Conservation (phyloP, 345 rosid genomes). For the Trapa incisa region DNA sequence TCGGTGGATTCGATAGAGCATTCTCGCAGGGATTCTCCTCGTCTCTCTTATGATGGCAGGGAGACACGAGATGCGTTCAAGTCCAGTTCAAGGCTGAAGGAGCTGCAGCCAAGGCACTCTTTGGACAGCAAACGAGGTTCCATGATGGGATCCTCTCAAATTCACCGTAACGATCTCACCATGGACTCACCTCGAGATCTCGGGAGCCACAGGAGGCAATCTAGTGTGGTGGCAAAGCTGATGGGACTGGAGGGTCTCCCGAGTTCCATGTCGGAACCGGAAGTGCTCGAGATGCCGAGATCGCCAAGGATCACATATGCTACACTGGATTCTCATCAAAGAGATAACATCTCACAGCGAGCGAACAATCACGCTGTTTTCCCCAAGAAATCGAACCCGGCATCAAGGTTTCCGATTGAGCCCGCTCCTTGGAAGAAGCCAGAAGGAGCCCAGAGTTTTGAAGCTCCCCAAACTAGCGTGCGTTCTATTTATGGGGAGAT, state of each 20-base stretch:
- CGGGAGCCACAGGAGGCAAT: conserved; percentile 42
- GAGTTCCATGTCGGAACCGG: conserved; percentile 19
- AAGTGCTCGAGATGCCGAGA: conserved; percentile 13
- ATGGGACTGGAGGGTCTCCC: conserved; percentile 79
- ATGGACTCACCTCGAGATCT: conserved; percentile 33
- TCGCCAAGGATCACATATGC: conserved; percentile 20
- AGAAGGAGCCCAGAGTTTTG: conserved; percentile 38
- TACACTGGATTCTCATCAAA: conserved; percentile 10
- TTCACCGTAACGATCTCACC: conserved; percentile 7
- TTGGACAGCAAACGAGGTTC: conserved; percentile 65
- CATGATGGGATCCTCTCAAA: conserved; percentile 23
- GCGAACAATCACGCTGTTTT: conserved; percentile 24
- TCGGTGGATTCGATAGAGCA: conserved; percentile 26
- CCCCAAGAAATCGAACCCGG: conserved; percentile 28
- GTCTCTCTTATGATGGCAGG: conserved; percentile 81
- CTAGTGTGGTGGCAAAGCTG: conserved; percentile 68
- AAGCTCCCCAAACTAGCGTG: conserved; percentile 20
- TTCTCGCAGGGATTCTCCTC: conserved; percentile 47
- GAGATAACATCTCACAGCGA: conserved; percentile 31
- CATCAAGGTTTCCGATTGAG: conserved; percentile 42
- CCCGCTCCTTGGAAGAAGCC: conserved; percentile 57
- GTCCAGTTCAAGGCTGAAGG: conserved; percentile 52
- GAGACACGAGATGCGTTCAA: conserved; percentile 40
- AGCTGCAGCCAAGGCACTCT: conserved; percentile 64
- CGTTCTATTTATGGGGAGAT: conserved; percentile 62